These are phyloP conservation scores for Suhomyces sp. DNA, from an alignment of 805 yeast species.

Conservation along the genomic window DNA sequence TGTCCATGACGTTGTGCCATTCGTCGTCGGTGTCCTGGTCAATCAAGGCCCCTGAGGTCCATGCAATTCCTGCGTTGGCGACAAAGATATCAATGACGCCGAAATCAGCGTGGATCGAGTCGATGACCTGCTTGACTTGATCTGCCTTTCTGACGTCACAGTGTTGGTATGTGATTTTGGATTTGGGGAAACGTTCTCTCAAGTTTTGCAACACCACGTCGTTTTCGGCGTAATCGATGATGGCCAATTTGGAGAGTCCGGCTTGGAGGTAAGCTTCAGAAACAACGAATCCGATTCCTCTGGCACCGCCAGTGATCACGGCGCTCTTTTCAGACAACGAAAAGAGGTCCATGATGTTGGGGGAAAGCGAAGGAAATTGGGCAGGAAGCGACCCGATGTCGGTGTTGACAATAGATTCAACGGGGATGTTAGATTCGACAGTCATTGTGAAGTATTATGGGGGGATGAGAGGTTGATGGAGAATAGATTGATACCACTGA, in stretches of 20 bases:
- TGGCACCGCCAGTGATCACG: conserved; percentile 37
- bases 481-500: too few species aligned
- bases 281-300: conserved; percentile 39
- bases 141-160: conserved; percentile 42
- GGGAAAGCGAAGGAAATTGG: conserved; percentile 28
- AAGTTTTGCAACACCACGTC: conserved; percentile 29
- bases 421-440: conserved; percentile 18
- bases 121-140: conserved; percentile 35
- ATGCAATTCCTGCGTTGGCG: conserved; percentile 50
- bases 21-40: conserved; percentile 49
- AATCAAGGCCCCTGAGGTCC: conserved; percentile 44
- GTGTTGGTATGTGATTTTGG: conserved; percentile 30
- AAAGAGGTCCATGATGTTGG: conserved; percentile 30
- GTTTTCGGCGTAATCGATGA: conserved; percentile 38
- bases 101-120: conserved; percentile 30
- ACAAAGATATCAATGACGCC: conserved; percentile 42
- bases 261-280: conserved; percentile 41
- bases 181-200: conserved; percentile 28
- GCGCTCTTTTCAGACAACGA: conserved; percentile 32
- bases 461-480: too few species aligned
- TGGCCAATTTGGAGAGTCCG: conserved; percentile 35
- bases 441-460: conserved; percentile 27
- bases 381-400: conserved; percentile 42
- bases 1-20: conserved; percentile 71
- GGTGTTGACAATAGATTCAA: conserved; percentile 28